Base-by-base conservation (phyloP, 164 flowering plant genomes). In the Vitis vinifera region DNA sequence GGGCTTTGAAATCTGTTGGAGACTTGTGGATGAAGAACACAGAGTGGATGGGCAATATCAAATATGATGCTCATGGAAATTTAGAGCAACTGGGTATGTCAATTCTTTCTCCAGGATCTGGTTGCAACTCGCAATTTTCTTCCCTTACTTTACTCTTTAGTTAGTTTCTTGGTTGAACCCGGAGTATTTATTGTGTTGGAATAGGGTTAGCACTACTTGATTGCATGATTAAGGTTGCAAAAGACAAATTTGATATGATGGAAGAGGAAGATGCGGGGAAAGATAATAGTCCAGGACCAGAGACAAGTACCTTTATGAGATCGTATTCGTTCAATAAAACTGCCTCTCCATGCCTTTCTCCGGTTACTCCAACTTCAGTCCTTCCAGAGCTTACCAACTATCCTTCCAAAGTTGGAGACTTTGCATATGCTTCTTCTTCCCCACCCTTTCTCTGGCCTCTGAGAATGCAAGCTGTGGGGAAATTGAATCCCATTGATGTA, bases 291-390 rank as follows among this genome's bases (percentile, higher is more conserved):
- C 68, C 81, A 2, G 51, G 56, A 27, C 65, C 53, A 30, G 71
- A 63, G 47, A 55, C 75, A 9, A 82, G 68, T 67, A 56, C 30
- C 51, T 65, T 73, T 8, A 59, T n/a, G 17, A 82, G 67, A 10
- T 81, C 83, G 8, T 74, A 68, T 66, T 73, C 82, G 30, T 83
- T 81, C 12, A 73, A 29, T 64, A 78, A 37, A 37, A 65, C 63
- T 57, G 63, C 65, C 67, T 83, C 29, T 19, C 29, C 66, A 3
- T 77, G 82, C 19, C 51, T 70, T 30, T 84, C 93, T 62, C 98
- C 97, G 1, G 74, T 37, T 9, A 93, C 93, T 19, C 97, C 98
- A 64, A 91, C 91, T 58, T 88, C 98, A 30, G 90, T 91, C 52
- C 89, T 89, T 59, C 83, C 92, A 7, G 81, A 82, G 50, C 13